Evolutionary conservation across 352 stramenopile genomes (phyloP).

Genomic region (Phytophthora brassicae): DNA sequence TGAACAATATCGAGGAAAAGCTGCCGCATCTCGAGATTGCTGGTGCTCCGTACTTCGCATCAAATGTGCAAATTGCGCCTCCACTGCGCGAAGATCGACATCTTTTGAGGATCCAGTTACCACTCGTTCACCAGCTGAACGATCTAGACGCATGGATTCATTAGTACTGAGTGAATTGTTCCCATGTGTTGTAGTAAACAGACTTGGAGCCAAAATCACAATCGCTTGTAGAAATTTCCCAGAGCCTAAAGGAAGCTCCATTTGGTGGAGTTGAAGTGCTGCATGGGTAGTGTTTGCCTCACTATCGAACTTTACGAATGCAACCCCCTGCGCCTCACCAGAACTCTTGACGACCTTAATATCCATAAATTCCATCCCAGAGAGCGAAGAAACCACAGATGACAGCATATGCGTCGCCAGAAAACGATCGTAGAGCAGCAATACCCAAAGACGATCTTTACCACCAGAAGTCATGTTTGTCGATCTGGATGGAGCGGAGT

Average conservation of each 20-base stretch:
- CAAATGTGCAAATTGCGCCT: constrained; percentile 78
- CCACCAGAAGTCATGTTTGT: constrained; percentile 5
- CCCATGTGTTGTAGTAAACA: constrained; percentile 65
- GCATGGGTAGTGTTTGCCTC: constrained; percentile 49
- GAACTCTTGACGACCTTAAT: constrained; percentile 75
- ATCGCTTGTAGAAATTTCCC: constrained; percentile 66
- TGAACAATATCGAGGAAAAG: constrained; percentile 18
- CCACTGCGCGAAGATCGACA: constrained; percentile 69
- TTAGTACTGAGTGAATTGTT: constrained; percentile 22
- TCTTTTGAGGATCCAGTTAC: constrained; percentile 46
- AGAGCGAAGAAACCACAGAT: constrained; percentile 50
- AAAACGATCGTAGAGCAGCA: constrained; percentile 68
- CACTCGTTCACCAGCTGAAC: constrained; percentile 17
- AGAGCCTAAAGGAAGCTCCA: constrained; percentile 50
- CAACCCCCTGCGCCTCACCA: constrained; percentile 63
- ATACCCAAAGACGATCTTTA: constrained; percentile 58
- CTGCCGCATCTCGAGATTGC: constrained; percentile 23
- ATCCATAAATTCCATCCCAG: constrained; percentile 82
- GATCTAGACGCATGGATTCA: constrained; percentile 30
- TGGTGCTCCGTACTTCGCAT: constrained; percentile 66
- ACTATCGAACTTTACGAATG: constrained; percentile 75
- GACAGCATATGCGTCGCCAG: constrained; percentile 69
- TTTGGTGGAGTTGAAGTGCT: constrained; percentile 56
- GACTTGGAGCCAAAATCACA: constrained; percentile 63
- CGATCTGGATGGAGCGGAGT: constrained; percentile 5